A percentile compares a stretch with the other conserved stretches of the same genome.
phyloP scores from a whole-genome alignment of 345 rosid genomes.

The Jatropha curcas region DNA sequence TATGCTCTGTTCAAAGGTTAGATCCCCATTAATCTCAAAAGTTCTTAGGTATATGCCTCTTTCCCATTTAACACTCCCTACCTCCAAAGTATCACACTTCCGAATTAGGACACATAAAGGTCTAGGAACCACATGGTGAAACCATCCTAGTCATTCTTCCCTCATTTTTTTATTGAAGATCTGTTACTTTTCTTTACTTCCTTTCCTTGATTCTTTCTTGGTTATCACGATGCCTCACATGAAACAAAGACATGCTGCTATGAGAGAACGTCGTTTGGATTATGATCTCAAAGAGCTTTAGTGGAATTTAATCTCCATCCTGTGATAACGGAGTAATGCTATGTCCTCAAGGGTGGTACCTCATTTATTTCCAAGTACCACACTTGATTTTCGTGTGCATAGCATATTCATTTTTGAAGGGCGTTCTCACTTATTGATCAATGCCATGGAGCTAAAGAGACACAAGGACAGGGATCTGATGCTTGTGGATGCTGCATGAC shows the following conservation, averaged over 20 bases:
- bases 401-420: neutral
- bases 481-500: neutral
- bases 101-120: too few relatives aligned
- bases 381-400: neutral
- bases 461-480: neutral
- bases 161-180: too few relatives aligned
- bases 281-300: neutral
- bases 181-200: neutral
- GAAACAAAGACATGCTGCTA: slow-evolving; percentile 2
- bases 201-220: neutral
- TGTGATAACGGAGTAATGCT: neutral
- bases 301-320: neutral
- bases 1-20: too few relatives aligned
- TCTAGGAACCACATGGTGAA: too few relatives aligned
- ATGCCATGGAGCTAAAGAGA: neutral
- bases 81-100: too few relatives aligned
- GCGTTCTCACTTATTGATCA: neutral
- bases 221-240: neutral
- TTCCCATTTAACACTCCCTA: too few relatives aligned
- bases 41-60: too few relatives aligned
- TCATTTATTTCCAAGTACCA: neutral
- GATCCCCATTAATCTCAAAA: too few relatives aligned
- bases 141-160: too few relatives aligned
- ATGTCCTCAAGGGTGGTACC: neutral
- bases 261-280: neutral